These are phyloP conservation scores for Aspergillus bombycis DNA, from an alignment of 2,329 filamentous ascomycete species.

Conservation along the genomic window DNA sequence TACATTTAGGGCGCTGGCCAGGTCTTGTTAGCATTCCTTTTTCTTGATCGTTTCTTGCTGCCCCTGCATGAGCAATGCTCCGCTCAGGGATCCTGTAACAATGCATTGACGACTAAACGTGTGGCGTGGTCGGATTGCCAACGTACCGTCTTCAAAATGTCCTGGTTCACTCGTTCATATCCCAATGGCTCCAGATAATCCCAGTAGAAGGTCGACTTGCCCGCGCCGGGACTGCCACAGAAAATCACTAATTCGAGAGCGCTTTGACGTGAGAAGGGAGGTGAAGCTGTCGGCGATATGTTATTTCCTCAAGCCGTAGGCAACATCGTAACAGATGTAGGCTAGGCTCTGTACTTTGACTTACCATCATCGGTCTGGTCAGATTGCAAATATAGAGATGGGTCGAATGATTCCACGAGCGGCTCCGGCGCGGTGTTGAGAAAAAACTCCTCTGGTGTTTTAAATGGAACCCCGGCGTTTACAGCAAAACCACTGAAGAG, in stretches of 20 bases:
- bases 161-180: conserved; percentile 88
- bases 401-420: conserved; percentile 73
- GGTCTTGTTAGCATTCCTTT: conserved; percentile 6
- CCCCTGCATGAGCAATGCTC: background rate
- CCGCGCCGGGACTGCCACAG: conserved; percentile 84
- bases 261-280: conserved; percentile 61
- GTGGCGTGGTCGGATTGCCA: background rate
- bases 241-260: conserved; percentile 77
- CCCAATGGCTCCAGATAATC: conserved; percentile 73
- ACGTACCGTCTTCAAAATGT: conserved; percentile 72
- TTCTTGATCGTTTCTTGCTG: background rate
- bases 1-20: conserved; percentile 60
- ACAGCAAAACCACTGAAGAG: conserved; percentile 73
- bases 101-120: conserved; percentile 1
- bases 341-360: conserved; percentile 3
- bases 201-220: conserved; percentile 92
- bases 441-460: conserved; percentile 93
- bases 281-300: conserved; percentile 19
- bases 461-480: conserved; percentile 78
- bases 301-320: conserved; percentile 3
- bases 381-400: conserved; percentile 56
- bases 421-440: conserved; percentile 66
- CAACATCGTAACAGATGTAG: background rate
- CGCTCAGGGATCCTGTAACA: background rate
- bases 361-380: conserved; percentile 37